Base-by-base conservation (phyloP, 2,329 filamentous ascomycete species). In the Capronia americana region DNA sequence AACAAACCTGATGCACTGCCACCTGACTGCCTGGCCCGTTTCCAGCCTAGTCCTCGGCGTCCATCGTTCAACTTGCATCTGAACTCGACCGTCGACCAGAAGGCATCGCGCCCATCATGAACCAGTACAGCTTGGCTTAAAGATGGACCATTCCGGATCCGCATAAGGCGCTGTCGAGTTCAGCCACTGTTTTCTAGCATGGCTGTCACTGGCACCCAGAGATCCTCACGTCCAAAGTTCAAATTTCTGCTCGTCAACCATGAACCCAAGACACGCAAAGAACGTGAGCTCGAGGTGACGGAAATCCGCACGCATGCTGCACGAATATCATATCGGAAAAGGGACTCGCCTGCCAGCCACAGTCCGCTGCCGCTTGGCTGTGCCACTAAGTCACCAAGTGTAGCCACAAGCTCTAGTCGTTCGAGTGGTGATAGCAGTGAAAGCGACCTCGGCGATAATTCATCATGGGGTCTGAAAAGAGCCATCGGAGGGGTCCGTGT, bases 281-380 rank as follows among this genome's bases (percentile, higher is more conserved):
- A 59, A 28, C 57, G 57, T 2, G 57, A 59, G 23, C 57, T 44
- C 0, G 34, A 46, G n/a, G 17, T 17, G 8, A 46, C 57, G 5
- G 38, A 59, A 28, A 46, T 46, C 28, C 57, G 57, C 20, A 46
- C 57, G 24, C 57, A 59, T 59, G 57, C 57, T 26, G 57, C 57
- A 12, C 57, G 57, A 28, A 23, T 46, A 12, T 59, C 57, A 24
- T 46, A 59, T 44, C 57, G 44, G n/a, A 41, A 46, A 10, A 59
- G 48, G n/a, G 5, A 12, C 20, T 4, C 57, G 23, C 14, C 17
- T 4, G 32, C 26, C 44, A 14, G 44, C 23, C 34, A 7, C 17
- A n/a, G 23, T 57, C 10, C 34, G 17, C 2, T 11, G 50, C 6
- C 24, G 44, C 20, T 23, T n/a, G 17, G 17, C 26, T 0, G 23